These are phyloP conservation scores for Ogataea sp. DNA, from an alignment of 805 yeast genomes.

Conservation along the genomic window DNA sequence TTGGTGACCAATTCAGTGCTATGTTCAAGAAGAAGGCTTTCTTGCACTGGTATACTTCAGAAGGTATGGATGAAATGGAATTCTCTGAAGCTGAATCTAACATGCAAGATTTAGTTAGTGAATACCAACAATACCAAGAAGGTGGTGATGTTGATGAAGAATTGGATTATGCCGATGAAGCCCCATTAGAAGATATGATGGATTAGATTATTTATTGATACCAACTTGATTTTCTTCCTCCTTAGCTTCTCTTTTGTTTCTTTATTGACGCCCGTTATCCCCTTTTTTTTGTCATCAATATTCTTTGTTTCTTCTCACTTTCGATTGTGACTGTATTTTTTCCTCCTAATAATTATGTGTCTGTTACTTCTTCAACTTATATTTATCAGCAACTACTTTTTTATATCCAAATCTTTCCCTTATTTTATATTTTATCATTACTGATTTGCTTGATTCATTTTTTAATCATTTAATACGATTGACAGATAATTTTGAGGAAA, in stretches of 20 bases:
- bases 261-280: not conserved
- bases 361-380: too few relatives aligned
- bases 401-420: too few relatives aligned
- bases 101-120: constrained; percentile 81
- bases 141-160: constrained; percentile 71
- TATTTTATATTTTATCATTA: too few relatives aligned
- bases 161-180: constrained; percentile 60
- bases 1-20: constrained; percentile 81
- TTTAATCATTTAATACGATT: too few relatives aligned
- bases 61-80: constrained; percentile 95
- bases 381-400: too few relatives aligned
- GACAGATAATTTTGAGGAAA: too few relatives aligned
- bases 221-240: not conserved
- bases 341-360: too few relatives aligned
- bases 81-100: constrained; percentile 91
- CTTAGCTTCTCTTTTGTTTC: not conserved
- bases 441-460: too few relatives aligned
- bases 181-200: constrained; percentile 45
- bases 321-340: too few relatives aligned
- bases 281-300: too few relatives aligned
- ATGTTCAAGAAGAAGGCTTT: constrained; percentile 93
- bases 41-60: constrained; percentile 93
- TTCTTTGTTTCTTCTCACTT: too few relatives aligned
- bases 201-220: constrained; percentile 10
- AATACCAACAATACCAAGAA: constrained; percentile 89